Evolutionary conservation across 306 rosid species (phyloP).

Genomic region (Ziziphus jujuba): DNA sequence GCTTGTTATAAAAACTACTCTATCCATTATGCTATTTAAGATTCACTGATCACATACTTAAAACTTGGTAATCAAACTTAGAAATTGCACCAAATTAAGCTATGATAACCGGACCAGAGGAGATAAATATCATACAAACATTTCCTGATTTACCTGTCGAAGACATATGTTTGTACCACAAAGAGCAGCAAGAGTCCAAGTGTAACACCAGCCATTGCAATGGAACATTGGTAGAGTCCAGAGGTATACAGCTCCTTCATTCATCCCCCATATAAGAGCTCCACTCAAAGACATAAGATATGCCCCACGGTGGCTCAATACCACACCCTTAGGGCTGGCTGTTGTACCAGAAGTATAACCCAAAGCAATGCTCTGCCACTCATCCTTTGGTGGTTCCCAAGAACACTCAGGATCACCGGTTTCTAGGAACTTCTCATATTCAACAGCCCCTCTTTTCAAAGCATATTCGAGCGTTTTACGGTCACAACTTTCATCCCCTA

Average conservation of each 20-base stretch:
- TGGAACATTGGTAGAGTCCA: conserved; percentile 99
- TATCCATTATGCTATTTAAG: not conserved
- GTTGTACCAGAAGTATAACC: conserved; percentile 97
- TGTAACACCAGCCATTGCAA: conserved; percentile 95
- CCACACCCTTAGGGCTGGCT: conserved; percentile 96
- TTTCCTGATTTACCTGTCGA: conserved; percentile 62
- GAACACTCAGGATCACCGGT: conserved; percentile 74
- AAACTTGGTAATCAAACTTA: too few relatives aligned
- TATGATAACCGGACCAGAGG: not conserved
- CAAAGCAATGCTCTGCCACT: conserved; percentile 96
- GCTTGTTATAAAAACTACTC: too few relatives aligned
- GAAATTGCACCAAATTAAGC: not conserved
- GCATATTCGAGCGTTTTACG: conserved; percentile 42
- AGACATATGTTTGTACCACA: conserved; percentile 88
- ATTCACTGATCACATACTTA: not conserved
- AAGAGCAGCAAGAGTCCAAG: conserved; percentile 88
- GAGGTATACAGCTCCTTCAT: conserved; percentile 80
- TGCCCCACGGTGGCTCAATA: conserved; percentile 89
- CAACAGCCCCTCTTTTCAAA: conserved; percentile 51
- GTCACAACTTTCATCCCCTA: conserved; percentile 76
- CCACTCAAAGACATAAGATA: conserved; percentile 58
- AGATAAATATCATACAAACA: not conserved
- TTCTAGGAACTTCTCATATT: conserved; percentile 68
- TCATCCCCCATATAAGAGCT: conserved; percentile 83
- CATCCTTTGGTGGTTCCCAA: conserved; percentile 92